Percentiles rank a stretch among this genome's conserved stretches.
Evolutionary conservation across 495 filamentous ascomycete species (phyloP).

Genomic region (Entonaema liquescens): DNA sequence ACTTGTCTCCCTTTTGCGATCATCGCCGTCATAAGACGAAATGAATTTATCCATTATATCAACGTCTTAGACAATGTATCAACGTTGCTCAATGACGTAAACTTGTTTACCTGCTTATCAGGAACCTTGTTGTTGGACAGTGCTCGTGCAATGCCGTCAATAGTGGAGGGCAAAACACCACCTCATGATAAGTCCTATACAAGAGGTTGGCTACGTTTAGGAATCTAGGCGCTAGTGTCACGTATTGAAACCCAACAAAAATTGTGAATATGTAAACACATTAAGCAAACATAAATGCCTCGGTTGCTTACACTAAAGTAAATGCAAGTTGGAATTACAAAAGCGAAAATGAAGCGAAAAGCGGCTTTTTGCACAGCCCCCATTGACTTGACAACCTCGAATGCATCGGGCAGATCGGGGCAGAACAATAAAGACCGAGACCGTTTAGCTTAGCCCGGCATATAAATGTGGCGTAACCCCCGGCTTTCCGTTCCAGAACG

Average conservation of each 20-base stretch:
- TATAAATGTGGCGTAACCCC: conserved; percentile 1
- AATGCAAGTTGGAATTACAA: not conserved
- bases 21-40: not conserved
- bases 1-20: not conserved
- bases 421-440: conserved; percentile 10
- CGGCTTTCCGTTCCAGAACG: conserved; percentile 24
- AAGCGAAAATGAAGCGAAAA: conserved; percentile 21
- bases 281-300: not conserved
- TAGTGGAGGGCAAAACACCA: not conserved
- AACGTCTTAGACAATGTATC: not conserved
- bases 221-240: conserved; percentile 7
- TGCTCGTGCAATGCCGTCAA: not conserved
- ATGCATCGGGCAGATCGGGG: not conserved
- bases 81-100: not conserved
- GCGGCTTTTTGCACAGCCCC: conserved; percentile 31
- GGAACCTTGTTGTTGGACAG: not conserved
- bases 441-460: conserved; percentile 3
- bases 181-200: not conserved
- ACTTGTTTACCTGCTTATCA: not conserved
- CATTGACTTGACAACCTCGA: no score
- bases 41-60: not conserved
- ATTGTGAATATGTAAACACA: not conserved
- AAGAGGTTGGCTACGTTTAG: not conserved
- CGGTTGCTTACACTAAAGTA: not conserved
- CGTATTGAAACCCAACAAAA: conserved; percentile 6